Evolutionary conservation across 2,329 filamentous ascomycete species (phyloP).

Genomic region (Colletotrichum abscissum): DNA sequence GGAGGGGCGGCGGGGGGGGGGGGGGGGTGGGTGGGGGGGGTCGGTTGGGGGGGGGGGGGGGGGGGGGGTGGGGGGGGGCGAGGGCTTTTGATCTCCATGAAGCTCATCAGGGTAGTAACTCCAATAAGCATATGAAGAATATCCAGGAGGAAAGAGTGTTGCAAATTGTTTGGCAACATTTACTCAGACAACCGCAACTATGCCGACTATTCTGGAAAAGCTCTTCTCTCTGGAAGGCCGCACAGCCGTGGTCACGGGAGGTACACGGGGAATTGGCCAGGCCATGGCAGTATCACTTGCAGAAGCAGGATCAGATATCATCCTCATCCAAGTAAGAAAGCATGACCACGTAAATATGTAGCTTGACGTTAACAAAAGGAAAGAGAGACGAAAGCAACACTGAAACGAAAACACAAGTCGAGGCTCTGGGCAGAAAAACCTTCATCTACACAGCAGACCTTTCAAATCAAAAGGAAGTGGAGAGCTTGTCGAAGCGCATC

Average conservation of each 20-base stretch:
- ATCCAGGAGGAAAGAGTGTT: neutral
- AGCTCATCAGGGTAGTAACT: neutral
- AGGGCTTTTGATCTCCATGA: neutral
- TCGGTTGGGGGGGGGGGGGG: neutral
- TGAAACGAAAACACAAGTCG: conserved; percentile 36
- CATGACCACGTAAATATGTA: neutral
- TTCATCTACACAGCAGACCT: conserved; percentile 40
- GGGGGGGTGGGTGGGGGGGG: too few relatives aligned
- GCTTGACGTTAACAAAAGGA: too few relatives aligned
- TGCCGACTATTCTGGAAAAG: conserved; percentile 35
- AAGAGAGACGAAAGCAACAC: conserved; percentile 38
- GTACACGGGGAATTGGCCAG: conserved; percentile 40
- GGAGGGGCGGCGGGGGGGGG: too few relatives aligned
- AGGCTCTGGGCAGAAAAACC: conserved; percentile 38
- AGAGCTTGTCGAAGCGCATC: conserved; percentile 35
- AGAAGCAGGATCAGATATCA: conserved; percentile 37
- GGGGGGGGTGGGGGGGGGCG: too few relatives aligned
- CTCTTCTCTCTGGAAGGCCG: conserved; percentile 38
- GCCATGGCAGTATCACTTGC: conserved; percentile 39
- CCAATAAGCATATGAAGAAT: conserved; percentile 7
- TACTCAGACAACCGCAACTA: neutral
- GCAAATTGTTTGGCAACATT: neutral
- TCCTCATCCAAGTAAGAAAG: conserved; percentile 33
- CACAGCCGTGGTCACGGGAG: conserved; percentile 38
- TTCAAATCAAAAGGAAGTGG: conserved; percentile 33